Percentiles rank a stretch among this genome's conserved stretches.
These are phyloP conservation scores for Leccinum solheimii DNA, from an alignment of 1,284 basidiomycete species.

Conservation along the genomic window DNA sequence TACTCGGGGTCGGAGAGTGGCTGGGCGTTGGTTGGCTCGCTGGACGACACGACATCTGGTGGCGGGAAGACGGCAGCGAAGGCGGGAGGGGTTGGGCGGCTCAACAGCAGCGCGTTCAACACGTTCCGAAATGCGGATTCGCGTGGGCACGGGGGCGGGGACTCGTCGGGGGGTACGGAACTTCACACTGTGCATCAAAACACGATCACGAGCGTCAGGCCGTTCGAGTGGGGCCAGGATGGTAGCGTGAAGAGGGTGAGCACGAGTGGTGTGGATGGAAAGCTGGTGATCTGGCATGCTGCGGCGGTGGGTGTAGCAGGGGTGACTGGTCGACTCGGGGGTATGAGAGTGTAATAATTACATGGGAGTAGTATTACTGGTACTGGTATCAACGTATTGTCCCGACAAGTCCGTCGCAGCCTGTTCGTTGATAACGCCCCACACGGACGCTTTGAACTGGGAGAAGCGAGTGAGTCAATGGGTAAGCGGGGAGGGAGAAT, in stretches of 20 bases:
- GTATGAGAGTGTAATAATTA: constrained; percentile 46
- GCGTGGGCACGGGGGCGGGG: constrained; percentile 62
- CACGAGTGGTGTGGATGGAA: constrained; percentile 95
- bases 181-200: constrained; percentile 94
- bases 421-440: constrained; percentile 91
- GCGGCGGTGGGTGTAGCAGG: constrained; percentile 47
- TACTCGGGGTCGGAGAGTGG: constrained; percentile 73
- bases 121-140: constrained; percentile 93
- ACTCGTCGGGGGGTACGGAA: constrained; percentile 62
- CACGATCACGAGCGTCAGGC: constrained; percentile 90
- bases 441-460: constrained; percentile 93
- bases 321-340: constrained; percentile 48
- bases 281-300: constrained; percentile 90
- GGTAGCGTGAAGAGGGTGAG: constrained; percentile 76
- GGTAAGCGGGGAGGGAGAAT: neutral
- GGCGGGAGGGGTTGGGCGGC: constrained; percentile 66
- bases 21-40: constrained; percentile 77
- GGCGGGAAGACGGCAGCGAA: constrained; percentile 48
- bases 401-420: constrained; percentile 50
- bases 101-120: constrained; percentile 95
- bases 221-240: constrained; percentile 65
- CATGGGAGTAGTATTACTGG: constrained; percentile 12
- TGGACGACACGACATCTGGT: constrained; percentile 70
- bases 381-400: constrained; percentile 29
- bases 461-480: constrained; percentile 7